A percentile compares a stretch with the other conserved stretches of the same genome.
phyloP scores from a whole-genome alignment of 225 moss, liverwort and hornwort species.

The Physcomitrellopsis africana region DNA sequence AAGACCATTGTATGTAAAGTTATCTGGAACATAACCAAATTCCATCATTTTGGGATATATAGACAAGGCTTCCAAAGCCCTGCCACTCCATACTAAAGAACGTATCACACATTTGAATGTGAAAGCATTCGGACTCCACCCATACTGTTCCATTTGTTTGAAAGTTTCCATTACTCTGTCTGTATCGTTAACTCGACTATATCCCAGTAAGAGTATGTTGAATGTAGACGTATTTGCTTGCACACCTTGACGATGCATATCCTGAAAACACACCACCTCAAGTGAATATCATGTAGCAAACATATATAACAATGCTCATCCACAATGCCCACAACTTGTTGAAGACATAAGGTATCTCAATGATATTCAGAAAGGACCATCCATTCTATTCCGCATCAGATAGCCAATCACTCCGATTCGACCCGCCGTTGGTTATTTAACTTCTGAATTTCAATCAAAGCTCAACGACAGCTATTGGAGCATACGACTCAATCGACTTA shows the following conservation, averaged over 20 bases:
- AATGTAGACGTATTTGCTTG: slow-evolving; percentile 58
- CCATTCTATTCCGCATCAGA: background rate
- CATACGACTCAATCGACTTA: too few species aligned
- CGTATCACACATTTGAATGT: slow-evolving; percentile 57
- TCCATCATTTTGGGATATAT: slow-evolving; percentile 46
- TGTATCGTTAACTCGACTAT: slow-evolving; percentile 38
- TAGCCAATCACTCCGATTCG: background rate
- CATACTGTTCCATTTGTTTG: slow-evolving; percentile 39
- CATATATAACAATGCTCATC: background rate
- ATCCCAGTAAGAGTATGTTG: slow-evolving; percentile 53
- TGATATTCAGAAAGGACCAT: background rate
- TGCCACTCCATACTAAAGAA: slow-evolving; percentile 42
- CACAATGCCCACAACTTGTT: too few species aligned
- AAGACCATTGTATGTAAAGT: slow-evolving; percentile 57
- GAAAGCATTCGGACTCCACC: slow-evolving; percentile 57
- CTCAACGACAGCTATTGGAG: too few species aligned
- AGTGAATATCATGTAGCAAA: background rate
- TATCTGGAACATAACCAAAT: slow-evolving; percentile 50
- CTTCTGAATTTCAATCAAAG: background rate
- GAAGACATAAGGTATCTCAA: background rate
- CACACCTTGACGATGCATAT: slow-evolving; percentile 45
- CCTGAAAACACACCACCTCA: slow-evolving; percentile 37
- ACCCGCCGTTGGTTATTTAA: background rate
- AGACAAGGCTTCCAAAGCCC: slow-evolving; percentile 40
- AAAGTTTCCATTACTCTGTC: slow-evolving; percentile 42